phyloP scores from a whole-genome alignment of 2,329 filamentous ascomycete genomes.

The Talaromyces sp. region DNA sequence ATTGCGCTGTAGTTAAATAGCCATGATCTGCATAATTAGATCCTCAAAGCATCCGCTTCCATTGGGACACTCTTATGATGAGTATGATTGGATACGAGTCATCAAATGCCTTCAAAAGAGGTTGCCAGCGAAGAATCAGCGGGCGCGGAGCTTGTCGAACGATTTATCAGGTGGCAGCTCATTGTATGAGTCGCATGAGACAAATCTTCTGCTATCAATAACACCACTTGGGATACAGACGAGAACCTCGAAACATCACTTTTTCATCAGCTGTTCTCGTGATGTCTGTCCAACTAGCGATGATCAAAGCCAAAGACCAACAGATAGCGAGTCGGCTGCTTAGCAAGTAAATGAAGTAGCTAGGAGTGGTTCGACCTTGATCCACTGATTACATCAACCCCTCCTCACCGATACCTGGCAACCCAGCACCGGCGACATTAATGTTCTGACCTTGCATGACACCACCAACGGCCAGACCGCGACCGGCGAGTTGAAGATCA shows the following conservation, averaged over 20 bases:
- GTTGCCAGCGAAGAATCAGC: not conserved
- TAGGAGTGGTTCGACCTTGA: not conserved
- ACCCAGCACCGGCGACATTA: constrained; percentile 47
- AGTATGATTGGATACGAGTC: not conserved
- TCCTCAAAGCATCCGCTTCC: not conserved
- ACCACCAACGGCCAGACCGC: constrained; percentile 38
- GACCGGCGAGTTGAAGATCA: constrained; percentile 60
- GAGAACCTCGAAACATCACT: not conserved
- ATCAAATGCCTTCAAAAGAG: not conserved
- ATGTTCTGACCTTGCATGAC: constrained; percentile 48
- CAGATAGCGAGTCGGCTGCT: not conserved
- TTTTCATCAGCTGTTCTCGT: not conserved
- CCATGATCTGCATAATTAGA: constrained; percentile 1
- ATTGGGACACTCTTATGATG: not conserved
- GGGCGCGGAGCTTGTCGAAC: not conserved
- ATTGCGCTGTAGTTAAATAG: not conserved
- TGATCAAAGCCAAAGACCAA: not conserved
- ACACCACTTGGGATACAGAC: not conserved
- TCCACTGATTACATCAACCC: constrained; percentile 33
- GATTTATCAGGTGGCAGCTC: not conserved
- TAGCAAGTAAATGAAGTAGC: not conserved
- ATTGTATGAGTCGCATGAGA: not conserved
- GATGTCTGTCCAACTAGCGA: constrained; percentile 3
- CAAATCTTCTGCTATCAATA: not conserved
- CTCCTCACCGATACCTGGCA: constrained; percentile 47